A percentile compares a stretch with the other conserved stretches of the same genome.
phyloP scores from a whole-genome alignment of 305 asterid species.

The Fraxinus ornus region DNA sequence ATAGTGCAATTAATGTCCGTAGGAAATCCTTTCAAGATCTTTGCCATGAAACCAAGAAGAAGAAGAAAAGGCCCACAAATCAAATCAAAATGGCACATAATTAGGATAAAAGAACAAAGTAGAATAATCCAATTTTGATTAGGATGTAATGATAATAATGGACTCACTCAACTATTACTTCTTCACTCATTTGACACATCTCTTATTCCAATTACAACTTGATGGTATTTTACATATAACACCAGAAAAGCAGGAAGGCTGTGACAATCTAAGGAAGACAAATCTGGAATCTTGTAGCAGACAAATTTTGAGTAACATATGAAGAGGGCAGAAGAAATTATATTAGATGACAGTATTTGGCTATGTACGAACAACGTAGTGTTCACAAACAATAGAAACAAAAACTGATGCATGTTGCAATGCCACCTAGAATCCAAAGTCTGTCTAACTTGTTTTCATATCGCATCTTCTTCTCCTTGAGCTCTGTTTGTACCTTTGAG shows the following conservation, averaged over 20 bases:
- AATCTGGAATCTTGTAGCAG: constrained; percentile 15
- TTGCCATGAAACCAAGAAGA: background rate
- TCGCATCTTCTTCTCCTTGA: constrained; percentile 79
- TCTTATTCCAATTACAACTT: background rate
- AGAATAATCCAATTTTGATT: background rate
- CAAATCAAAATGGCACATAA: background rate
- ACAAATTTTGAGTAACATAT: constrained; percentile 21
- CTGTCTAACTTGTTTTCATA: constrained; percentile 75
- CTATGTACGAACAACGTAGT: background rate
- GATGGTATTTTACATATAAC: background rate
- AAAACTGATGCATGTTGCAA: constrained; percentile 54
- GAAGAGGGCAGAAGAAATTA: background rate
- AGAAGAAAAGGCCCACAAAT: background rate
- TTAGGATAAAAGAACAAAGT: background rate
- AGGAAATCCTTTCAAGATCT: background rate
- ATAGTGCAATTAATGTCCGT: background rate
- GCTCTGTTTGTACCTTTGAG: constrained; percentile 65
- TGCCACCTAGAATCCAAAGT: constrained; percentile 65
- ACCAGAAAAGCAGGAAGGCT: constrained; percentile 2
- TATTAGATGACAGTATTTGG: background rate
- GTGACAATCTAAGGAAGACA: background rate
- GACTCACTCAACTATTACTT: background rate
- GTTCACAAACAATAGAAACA: constrained; percentile 67
- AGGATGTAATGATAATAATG: background rate
- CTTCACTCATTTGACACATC: background rate